These are phyloP conservation scores for Xylaria multiplex DNA, from an alignment of 2,329 filamentous ascomycete genomes.

Conservation along the genomic window DNA sequence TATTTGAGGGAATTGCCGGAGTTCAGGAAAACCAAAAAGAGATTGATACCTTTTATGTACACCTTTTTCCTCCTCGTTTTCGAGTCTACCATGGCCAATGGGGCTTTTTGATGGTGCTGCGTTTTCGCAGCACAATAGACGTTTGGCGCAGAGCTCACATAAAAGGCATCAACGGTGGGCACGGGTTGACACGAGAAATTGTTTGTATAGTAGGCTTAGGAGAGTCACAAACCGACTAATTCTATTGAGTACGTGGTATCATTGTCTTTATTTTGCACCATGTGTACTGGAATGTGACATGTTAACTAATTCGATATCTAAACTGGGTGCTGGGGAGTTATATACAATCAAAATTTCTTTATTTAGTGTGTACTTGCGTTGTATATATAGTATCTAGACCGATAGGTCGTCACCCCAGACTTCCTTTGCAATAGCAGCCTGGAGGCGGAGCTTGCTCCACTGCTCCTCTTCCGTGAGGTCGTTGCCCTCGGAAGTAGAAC, in stretches of 20 bases:
- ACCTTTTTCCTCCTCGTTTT: not conserved
- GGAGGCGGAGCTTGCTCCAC: constrained; percentile 65
- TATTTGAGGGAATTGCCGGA: constrained; percentile 19
- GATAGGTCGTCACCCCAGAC: constrained; percentile 62
- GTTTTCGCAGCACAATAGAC: constrained; percentile 25
- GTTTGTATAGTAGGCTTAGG: constrained; percentile 35
- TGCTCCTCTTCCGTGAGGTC: constrained; percentile 66
- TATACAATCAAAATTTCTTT: not conserved
- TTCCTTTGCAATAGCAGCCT: constrained; percentile 67
- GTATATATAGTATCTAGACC: constrained; percentile 33
- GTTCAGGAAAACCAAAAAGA: constrained; percentile 27
- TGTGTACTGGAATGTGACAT: not conserved
- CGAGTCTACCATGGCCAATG: constrained; percentile 5
- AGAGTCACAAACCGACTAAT: constrained; percentile 7
- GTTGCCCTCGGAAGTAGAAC: constrained; percentile 66
- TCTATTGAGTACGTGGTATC: constrained; percentile 2
- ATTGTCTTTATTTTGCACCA: not conserved
- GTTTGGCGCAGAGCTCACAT: constrained; percentile 27
- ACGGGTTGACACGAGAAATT: constrained; percentile 15
- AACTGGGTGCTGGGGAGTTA: not conserved
- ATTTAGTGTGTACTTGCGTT: constrained; percentile 10
- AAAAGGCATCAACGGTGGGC: constrained; percentile 19
- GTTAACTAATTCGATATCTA: not conserved
- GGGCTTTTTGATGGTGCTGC: constrained; percentile 5
- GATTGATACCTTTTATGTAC: constrained; percentile 12